Conservation (phyloP, 257 asterid species). For the Solanum okadae region DNA sequence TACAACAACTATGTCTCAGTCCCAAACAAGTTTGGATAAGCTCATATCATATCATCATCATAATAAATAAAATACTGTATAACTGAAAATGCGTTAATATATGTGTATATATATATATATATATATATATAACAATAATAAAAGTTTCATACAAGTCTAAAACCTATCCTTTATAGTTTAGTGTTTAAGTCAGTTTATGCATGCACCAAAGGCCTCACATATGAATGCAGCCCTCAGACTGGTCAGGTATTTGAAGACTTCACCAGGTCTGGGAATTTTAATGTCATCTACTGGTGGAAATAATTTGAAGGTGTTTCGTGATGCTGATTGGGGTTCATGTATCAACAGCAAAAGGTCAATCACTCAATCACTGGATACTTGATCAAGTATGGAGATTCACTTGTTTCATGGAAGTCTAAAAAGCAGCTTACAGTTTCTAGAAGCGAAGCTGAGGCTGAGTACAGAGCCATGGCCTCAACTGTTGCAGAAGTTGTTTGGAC, state of each 20-base stretch:
- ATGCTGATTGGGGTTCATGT: background rate
- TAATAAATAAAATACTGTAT: background rate
- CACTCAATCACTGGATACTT: background rate
- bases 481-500: background rate
- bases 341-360: background rate
- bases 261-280: background rate
- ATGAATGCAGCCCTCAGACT: background rate
- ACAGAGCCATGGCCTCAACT: background rate
- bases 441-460: background rate
- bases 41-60: background rate
- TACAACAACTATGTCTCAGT: background rate
- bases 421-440: background rate
- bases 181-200: background rate
- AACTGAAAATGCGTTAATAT: background rate
- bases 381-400: background rate
- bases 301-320: background rate
- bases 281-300: background rate
- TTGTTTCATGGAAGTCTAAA: background rate
- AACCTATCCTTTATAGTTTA: background rate
- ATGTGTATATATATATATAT: background rate
- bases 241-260: background rate
- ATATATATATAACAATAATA: background rate
- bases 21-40: background rate
- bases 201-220: background rate
- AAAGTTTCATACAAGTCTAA: background rate